Percentiles rank a stretch among this genome's conserved stretches.
phyloP scores from a whole-genome alignment of 2,329 filamentous ascomycete genomes.

The Sarocladium kiliense region DNA sequence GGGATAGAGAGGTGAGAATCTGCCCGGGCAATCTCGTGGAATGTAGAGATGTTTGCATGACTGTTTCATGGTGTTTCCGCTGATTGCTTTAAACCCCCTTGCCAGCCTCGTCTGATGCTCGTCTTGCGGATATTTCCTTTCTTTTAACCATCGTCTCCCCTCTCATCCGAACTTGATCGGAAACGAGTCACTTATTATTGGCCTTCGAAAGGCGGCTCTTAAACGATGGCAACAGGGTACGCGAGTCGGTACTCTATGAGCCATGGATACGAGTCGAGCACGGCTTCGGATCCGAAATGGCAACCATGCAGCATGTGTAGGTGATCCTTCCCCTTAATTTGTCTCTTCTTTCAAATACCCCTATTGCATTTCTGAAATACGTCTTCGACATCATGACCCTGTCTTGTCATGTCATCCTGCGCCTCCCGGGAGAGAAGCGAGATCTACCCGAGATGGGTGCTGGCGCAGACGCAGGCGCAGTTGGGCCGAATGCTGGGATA shows the following conservation, averaged over 20 bases:
- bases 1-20: not conserved
- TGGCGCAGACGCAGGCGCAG: not conserved
- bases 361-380: not conserved
- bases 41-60: not conserved
- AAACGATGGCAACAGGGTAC: not conserved
- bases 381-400: not conserved
- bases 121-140: not conserved
- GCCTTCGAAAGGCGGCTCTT: too few relatives aligned
- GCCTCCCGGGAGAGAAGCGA: not conserved
- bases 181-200: too few relatives aligned
- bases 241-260: not conserved
- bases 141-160: not conserved
- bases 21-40: slow-evolving; percentile 3
- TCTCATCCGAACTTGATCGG: not conserved
- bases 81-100: not conserved
- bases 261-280: not conserved
- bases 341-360: not conserved
- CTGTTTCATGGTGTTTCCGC: not conserved
- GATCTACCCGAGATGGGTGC: slow-evolving; percentile 5
- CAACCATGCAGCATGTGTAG: slow-evolving; percentile 3
- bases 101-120: not conserved
- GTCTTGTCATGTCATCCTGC: not conserved
- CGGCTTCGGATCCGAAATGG: not conserved
- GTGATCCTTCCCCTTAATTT: not conserved
- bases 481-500: not conserved